phyloP scores from a whole-genome alignment of 2,329 filamentous ascomycete genomes.

The Paecilomyces niveus region DNA sequence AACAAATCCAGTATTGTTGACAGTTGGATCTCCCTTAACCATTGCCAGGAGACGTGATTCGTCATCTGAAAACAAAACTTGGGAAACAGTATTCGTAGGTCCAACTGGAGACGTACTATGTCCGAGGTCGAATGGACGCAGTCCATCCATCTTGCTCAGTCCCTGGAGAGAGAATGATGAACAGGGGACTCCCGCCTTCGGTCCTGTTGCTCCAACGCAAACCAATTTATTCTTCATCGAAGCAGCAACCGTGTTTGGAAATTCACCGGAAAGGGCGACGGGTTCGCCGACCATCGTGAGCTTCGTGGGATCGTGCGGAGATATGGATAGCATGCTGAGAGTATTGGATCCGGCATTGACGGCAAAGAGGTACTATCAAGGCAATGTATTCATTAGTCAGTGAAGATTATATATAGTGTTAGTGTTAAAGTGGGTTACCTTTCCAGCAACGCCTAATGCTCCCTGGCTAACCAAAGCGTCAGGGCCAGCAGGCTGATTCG shows the following conservation, averaged over 20 bases:
- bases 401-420: neutral
- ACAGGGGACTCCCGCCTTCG: slow-evolving; percentile 30
- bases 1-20: slow-evolving; percentile 52
- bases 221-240: slow-evolving; percentile 27
- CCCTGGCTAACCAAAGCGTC: slow-evolving; percentile 50
- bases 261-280: slow-evolving; percentile 26
- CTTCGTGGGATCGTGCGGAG: slow-evolving; percentile 18
- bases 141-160: slow-evolving; percentile 24
- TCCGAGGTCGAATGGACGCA: slow-evolving; percentile 39
- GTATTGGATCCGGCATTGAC: slow-evolving; percentile 34
- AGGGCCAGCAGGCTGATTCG: slow-evolving; percentile 34
- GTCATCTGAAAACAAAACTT: slow-evolving; percentile 53
- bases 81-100: slow-evolving; percentile 53
- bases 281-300: slow-evolving; percentile 27
- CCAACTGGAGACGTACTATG: slow-evolving; percentile 55
- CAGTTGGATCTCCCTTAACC: slow-evolving; percentile 53
- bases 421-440: slow-evolving; percentile 32
- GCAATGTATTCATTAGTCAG: neutral
- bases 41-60: slow-evolving; percentile 47
- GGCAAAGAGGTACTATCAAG: slow-evolving; percentile 13
- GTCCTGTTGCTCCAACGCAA: slow-evolving; percentile 32
- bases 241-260: slow-evolving; percentile 32
- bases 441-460: slow-evolving; percentile 42
- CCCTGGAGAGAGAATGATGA: slow-evolving; percentile 21
- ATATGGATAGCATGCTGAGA: slow-evolving; percentile 30